phyloP scores from a whole-genome alignment of 2,329 filamentous ascomycete genomes.

The Talaromyces sp. region DNA sequence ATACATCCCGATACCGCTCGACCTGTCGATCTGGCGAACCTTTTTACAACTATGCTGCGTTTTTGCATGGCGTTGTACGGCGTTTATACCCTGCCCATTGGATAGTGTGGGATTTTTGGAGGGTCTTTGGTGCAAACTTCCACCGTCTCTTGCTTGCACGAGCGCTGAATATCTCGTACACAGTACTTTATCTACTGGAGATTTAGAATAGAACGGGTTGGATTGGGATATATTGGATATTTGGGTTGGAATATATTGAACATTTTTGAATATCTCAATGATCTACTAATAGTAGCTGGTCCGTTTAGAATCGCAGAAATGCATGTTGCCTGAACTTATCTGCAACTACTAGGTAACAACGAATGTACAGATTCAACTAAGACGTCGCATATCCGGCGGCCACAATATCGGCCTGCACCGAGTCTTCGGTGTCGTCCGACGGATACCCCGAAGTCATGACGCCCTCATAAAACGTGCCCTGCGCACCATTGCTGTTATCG shows the following conservation, averaged over 20 bases:
- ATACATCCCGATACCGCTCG: no score
- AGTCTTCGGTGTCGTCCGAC: conserved; percentile 53
- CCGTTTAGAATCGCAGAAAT: no score
- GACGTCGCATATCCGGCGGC: conserved; percentile 50
- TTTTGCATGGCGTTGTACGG: conserved; percentile 12
- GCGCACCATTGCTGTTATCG: conserved; percentile 56
- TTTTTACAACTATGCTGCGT: background rate
- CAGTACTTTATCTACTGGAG: background rate
- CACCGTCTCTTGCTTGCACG: background rate
- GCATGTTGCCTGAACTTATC: no score
- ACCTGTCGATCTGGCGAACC: conserved; percentile 2
- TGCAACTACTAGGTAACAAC: no score
- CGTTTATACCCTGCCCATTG: conserved; percentile 1
- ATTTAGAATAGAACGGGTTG: background rate
- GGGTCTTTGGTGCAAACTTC: background rate
- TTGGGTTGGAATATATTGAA: no score
- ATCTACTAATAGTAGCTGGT: no score
- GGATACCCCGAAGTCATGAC: conserved; percentile 61
- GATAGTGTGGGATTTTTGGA: background rate
- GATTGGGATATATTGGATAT: background rate
- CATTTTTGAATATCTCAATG: background rate
- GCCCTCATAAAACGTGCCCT: conserved; percentile 63
- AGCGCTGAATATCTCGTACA: background rate
- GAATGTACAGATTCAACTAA: no score
- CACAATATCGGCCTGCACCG: conserved; percentile 57